Evolutionary conservation across 2,329 filamentous ascomycete species (phyloP).

Genomic region (Pseudogymnoascus sp.): DNA sequence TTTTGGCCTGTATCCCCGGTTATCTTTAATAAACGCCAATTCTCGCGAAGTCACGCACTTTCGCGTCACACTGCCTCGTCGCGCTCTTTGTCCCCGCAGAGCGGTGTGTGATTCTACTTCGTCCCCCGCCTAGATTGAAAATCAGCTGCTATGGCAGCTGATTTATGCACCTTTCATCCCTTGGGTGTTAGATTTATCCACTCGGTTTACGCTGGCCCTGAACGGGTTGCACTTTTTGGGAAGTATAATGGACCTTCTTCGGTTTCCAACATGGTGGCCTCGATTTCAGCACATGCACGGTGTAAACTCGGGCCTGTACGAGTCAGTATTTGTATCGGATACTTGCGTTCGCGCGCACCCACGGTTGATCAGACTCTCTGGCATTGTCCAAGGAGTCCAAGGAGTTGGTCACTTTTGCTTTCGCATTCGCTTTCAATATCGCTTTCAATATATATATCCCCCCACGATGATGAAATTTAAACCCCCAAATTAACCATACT

Average conservation of each 20-base stretch:
- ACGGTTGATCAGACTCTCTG: background rate
- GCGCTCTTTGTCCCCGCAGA: background rate
- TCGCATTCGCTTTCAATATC: too few relatives aligned
- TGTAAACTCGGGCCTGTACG: background rate
- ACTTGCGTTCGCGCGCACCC: background rate
- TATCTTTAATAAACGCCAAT: background rate
- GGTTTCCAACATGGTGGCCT: background rate
- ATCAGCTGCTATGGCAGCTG: too few relatives aligned
- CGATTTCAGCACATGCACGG: background rate
- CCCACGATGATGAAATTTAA: constrained; percentile 5
- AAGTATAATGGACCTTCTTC: background rate
- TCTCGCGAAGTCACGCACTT: constrained; percentile 3
- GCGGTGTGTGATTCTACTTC: background rate
- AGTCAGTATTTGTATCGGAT: background rate
- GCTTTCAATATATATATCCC: constrained; percentile 8
- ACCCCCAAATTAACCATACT: background rate
- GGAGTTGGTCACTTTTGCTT: background rate
- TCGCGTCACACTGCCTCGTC: background rate
- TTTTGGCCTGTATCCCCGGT: background rate
- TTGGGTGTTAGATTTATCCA: background rate
- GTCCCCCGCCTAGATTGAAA: background rate
- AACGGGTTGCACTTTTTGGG: background rate
- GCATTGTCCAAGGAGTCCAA: too few relatives aligned
- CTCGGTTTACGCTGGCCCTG: background rate
- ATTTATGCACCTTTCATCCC: background rate